Percentiles rank a stretch among this genome's conserved stretches.
Evolutionary conservation across 495 filamentous ascomycete species (phyloP).

Genomic region (Penicillium alfredii): DNA sequence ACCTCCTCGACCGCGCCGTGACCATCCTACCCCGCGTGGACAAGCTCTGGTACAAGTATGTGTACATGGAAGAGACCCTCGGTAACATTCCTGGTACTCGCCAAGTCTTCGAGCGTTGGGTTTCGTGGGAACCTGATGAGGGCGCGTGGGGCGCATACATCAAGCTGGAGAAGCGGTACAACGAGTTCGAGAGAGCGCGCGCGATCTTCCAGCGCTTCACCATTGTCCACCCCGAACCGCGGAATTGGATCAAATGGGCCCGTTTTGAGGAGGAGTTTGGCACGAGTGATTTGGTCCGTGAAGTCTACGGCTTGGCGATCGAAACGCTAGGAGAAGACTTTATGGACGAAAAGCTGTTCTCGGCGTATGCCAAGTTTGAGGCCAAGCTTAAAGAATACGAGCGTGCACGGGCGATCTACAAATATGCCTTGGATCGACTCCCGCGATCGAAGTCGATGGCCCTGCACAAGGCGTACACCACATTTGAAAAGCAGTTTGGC

Average conservation of each 20-base stretch:
- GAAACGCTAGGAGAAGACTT: slow-evolving; percentile 92
- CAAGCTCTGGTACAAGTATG: slow-evolving; percentile 98
- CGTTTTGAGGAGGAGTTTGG: slow-evolving; percentile 95
- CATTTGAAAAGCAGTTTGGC: slow-evolving; percentile 96
- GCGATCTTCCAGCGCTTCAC: slow-evolving; percentile 88
- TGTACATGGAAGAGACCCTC: slow-evolving; percentile 97
- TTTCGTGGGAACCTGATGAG: slow-evolving; percentile 97
- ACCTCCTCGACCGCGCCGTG: slow-evolving; percentile 89
- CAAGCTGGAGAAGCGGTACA: slow-evolving; percentile 92
- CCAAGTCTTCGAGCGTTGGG: slow-evolving; percentile 96
- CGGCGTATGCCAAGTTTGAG: slow-evolving; percentile 88
- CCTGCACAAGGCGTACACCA: slow-evolving; percentile 89
- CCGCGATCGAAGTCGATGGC: slow-evolving; percentile 77
- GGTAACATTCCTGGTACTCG: slow-evolving; percentile 88
- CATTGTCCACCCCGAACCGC: slow-evolving; percentile 86
- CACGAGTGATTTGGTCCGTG: slow-evolving; percentile 81
- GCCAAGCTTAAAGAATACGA: slow-evolving; percentile 92
- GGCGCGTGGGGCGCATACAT: slow-evolving; percentile 94
- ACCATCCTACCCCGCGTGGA: slow-evolving; percentile 88
- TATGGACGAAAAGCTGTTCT: slow-evolving; percentile 93
- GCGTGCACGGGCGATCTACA: slow-evolving; percentile 92
- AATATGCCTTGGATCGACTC: slow-evolving; percentile 88
- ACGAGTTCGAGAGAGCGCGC: slow-evolving; percentile 78
- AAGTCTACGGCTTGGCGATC: slow-evolving; percentile 85
- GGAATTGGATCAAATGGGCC: slow-evolving; percentile 99